A percentile compares a stretch with the other conserved stretches of the same genome.
Conservation (phyloP, 1,284 basidiomycete genomes). For the Trametes hirsuta region DNA sequence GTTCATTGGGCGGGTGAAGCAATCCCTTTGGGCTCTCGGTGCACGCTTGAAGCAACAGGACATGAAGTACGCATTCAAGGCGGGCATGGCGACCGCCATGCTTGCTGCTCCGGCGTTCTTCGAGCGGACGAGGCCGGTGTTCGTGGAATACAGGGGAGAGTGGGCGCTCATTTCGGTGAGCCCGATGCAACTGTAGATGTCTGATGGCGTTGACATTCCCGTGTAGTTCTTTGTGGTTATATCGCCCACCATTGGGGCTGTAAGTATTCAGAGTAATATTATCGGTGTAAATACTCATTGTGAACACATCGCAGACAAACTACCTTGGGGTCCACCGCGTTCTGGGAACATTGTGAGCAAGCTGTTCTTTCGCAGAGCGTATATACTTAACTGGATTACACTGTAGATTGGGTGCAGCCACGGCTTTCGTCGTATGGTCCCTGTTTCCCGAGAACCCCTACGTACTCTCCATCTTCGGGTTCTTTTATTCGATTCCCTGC, state of each 20-base stretch:
- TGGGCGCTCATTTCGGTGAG: slow-evolving; percentile 93
- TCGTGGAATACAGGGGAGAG: slow-evolving; percentile 85
- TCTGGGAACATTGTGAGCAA: slow-evolving; percentile 77
- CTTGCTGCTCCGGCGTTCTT: slow-evolving; percentile 88
- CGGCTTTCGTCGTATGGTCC: slow-evolving; percentile 74
- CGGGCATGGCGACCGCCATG: slow-evolving; percentile 79
- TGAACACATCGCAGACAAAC: slow-evolving; percentile 65
- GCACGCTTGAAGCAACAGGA: slow-evolving; percentile 75
- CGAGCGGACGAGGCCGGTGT: slow-evolving; percentile 74
- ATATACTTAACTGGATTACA: not conserved
- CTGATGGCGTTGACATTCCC: not conserved
- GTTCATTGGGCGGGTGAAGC: slow-evolving; percentile 62
- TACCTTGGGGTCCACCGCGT: slow-evolving; percentile 78
- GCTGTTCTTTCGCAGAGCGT: not conserved
- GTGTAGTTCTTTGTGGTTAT: slow-evolving; percentile 84
- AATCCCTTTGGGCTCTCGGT: slow-evolving; percentile 77
- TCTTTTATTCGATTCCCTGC: slow-evolving; percentile 91
- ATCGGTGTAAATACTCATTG: slow-evolving; percentile 12
- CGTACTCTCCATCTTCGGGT: slow-evolving; percentile 82
- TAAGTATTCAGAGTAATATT: slow-evolving; percentile 40
- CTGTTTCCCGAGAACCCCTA: slow-evolving; percentile 79
- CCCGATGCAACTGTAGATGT: slow-evolving; percentile 10
- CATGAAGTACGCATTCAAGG: slow-evolving; percentile 88
- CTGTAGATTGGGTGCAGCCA: slow-evolving; percentile 79
- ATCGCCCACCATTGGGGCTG: slow-evolving; percentile 85